Evolutionary conservation across 2,329 filamentous ascomycete species (phyloP).

Genomic region (Aaosphaeria arxii): DNA sequence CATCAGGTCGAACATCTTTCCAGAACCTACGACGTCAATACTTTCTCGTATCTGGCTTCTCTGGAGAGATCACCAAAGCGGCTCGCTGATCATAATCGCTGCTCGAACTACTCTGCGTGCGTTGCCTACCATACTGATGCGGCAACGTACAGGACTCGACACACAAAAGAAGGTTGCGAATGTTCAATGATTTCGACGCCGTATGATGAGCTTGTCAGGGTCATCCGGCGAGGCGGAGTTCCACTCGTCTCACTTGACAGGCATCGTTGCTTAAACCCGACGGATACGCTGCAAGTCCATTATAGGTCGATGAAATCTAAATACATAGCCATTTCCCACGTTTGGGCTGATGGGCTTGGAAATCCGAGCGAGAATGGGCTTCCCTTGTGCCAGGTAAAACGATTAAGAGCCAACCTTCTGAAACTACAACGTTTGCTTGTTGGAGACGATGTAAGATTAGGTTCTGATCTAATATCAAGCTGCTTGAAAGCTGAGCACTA

Average conservation of each 20-base stretch:
- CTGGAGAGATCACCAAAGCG: not conserved
- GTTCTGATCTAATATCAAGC: too few species aligned
- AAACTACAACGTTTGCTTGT: not conserved
- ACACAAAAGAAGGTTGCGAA: not conserved
- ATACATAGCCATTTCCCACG: not conserved
- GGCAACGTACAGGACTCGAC: not conserved
- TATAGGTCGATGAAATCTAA: not conserved
- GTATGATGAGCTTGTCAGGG: not conserved
- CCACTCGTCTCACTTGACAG: not conserved
- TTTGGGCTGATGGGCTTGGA: not conserved
- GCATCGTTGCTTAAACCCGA: not conserved
- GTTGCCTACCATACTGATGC: not conserved
- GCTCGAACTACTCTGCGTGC: not conserved
- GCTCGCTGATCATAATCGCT: not conserved
- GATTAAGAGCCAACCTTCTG: not conserved
- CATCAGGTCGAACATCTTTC: not conserved
- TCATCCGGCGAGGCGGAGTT: not conserved
- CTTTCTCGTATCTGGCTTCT: not conserved
- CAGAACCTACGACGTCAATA: not conserved
- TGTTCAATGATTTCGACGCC: not conserved
- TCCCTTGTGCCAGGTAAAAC: not conserved
- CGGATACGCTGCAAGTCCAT: not conserved
- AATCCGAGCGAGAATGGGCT: not conserved
- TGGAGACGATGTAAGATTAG: too few species aligned
- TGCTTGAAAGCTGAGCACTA: too few species aligned